Conservation (phyloP, 768 basidiomycete species). For the Omphalotus guepiniiformis region DNA sequence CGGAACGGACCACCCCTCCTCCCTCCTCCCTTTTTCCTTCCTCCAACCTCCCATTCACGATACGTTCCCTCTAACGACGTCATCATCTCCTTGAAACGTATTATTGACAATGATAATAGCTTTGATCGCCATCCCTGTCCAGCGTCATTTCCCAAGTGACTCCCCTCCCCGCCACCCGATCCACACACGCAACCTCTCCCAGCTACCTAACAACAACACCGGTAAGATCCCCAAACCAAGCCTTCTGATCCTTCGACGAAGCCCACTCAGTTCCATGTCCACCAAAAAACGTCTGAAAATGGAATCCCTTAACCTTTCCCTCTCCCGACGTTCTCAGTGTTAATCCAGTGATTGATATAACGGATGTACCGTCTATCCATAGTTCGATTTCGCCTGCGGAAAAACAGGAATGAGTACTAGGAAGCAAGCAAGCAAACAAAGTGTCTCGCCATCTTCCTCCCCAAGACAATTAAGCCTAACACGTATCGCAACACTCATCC, state of each 20-base stretch:
- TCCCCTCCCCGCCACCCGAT: no score
- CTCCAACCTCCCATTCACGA: no score
- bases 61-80: no score
- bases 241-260: conserved; percentile 53
- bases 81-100: no score
- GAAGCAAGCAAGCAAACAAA: not conserved
- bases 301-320: conserved; percentile 59
- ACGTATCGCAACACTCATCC: conserved; percentile 64
- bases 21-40: no score
- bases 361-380: conserved; percentile 56
- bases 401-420: not conserved
- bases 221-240: conserved; percentile 57
- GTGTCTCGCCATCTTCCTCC: conserved; percentile 45
- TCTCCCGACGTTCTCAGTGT: conserved; percentile 38
- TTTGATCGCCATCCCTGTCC: no score
- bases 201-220: conserved; percentile 29
- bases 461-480: conserved; percentile 66
- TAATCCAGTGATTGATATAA: conserved; percentile 47
- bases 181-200: no score
- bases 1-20: no score
- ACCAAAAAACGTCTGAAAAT: conserved; percentile 78
- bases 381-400: conserved; percentile 58
- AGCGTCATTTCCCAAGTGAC: no score
- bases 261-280: conserved; percentile 62
- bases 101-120: no score